Percentiles rank a stretch among this genome's conserved stretches.
Evolutionary conservation across 2,329 filamentous ascomycete genomes (phyloP).

Genomic region (Phialophora expanda): DNA sequence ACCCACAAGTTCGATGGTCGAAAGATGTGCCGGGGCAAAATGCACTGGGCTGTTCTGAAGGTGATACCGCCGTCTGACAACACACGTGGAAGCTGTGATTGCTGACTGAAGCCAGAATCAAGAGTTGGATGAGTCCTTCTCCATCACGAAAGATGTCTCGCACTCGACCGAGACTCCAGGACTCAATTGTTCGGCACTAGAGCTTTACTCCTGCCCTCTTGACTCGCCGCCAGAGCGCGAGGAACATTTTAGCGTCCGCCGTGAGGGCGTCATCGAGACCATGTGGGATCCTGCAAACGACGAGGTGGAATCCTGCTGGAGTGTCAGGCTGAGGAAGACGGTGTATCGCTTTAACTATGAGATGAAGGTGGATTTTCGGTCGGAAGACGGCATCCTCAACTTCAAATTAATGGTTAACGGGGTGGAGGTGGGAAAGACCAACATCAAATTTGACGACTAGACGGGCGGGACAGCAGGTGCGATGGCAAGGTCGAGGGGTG

Average conservation of each 20-base stretch:
- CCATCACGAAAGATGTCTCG: background rate
- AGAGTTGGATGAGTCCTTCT: slow-evolving; percentile 4
- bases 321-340: background rate
- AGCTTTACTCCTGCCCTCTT: background rate
- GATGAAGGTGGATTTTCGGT: background rate
- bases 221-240: background rate
- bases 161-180: background rate
- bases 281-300: background rate
- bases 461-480: background rate
- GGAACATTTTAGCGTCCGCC: background rate
- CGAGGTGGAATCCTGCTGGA: background rate
- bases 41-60: slow-evolving; percentile 9
- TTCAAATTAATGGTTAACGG: background rate
- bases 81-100: background rate
- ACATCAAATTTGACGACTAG: background rate
- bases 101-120: slow-evolving; percentile 2
- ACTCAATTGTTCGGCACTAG: background rate
- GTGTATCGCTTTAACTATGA: background rate
- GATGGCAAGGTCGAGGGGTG: background rate
- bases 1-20: background rate
- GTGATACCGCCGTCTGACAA: background rate
- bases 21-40: slow-evolving; percentile 3
- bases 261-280: background rate
- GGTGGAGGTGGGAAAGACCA: background rate
- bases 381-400: background rate